Base-by-base conservation (phyloP, 768 basidiomycete species). In the Lactarius pseudohatsudake region DNA sequence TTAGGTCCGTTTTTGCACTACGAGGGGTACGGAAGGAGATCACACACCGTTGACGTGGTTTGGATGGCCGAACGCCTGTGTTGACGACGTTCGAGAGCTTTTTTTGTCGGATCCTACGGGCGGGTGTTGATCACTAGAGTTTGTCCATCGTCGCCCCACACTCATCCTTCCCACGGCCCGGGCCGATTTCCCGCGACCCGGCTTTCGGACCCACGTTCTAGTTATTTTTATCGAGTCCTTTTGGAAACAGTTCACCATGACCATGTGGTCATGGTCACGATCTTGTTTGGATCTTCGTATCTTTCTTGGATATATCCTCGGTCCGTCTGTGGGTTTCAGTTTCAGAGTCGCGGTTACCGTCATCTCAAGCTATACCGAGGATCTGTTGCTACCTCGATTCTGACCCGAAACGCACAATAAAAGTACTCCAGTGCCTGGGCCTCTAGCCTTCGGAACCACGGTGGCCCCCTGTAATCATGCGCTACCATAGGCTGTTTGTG, bases 41-140 rank as follows among this genome's bases (percentile, higher is more conserved):
- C 34, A 81, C 81, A 74, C 73, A 82, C 81, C 78, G 76, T 76
- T 74, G 66, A 61, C 70, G 74, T 69, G 72, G 74, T 77, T 79
- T 78, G 73, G 74, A 72, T 74, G 62, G 71, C 75, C 73, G 71
- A 64, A 72, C 72, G 80, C 79, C 80, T 79, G 73, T 73, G 75
- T 73, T 67, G 73, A 72, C 78, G 81, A 77, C 79, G 80, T 70
- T 69, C 57, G 68, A 68, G 45, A 45, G 59, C 62, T 62, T 69
- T 67, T 61, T 55, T 64, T 9, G 26, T 59, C 63, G 32, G 18
- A 40, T 64, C 65, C 69, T 69, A 55, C 67, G 58, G 64, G 62
- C 64, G 56, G 64, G 64, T 62, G 70, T 61, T 56, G 64, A 62
- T 60, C 16, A 53, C 61, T 54, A 57, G 55, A 68, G 62, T 68